Evolutionary conservation across 1,139 yeast genomes (phyloP), one percentile per base, ranked within the genome.

Genomic region (Suhomyces bolitotheri): DNA sequence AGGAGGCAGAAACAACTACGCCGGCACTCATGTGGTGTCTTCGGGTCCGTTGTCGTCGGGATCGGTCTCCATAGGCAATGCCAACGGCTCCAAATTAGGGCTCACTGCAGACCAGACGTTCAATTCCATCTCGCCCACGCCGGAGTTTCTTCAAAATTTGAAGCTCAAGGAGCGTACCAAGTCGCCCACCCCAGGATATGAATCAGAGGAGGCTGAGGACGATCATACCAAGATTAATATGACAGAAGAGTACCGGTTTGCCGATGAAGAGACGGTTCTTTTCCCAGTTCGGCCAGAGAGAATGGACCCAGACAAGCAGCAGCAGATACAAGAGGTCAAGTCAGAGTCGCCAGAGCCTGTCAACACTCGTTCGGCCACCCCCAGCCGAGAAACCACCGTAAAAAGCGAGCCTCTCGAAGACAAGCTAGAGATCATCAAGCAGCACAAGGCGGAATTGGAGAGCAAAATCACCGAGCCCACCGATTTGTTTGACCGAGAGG

Each of bases 31-130:
- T 47, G 63, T 83, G 30, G 81, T 83, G 7, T 73, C 83, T 1
- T 68, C 84, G 2, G 94, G 94, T 20, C 88, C 90, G 0, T 64
- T 84, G 39, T 76, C 88, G 6, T 73, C 84, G 21, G 87, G 87
- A 5, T 75, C 79, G 9, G 84, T 79, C 3, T 56, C 70, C 1
- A 51, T 66, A 40, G 70, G 71, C 4, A 49, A 71, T 58, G 38
- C 57, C 47, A 34, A 56, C 49, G 51, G 66, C 41, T 33, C 58
- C 39, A 50, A 58, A 45, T 38, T 54, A 34, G 60, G 63, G 6
- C 44, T 61, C 22, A 57, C 70, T 11, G 34, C 43, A 11, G 69
- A 62, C 40, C 46, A 51, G 33, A 47, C 58, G 5, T 62, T 45
- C 43, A 54, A 45, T 46, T 32, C 64, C 36, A 43, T 55, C 29